Base-by-base conservation (phyloP, 2,329 filamentous ascomycete species). In the Alternaria gansuensis region DNA sequence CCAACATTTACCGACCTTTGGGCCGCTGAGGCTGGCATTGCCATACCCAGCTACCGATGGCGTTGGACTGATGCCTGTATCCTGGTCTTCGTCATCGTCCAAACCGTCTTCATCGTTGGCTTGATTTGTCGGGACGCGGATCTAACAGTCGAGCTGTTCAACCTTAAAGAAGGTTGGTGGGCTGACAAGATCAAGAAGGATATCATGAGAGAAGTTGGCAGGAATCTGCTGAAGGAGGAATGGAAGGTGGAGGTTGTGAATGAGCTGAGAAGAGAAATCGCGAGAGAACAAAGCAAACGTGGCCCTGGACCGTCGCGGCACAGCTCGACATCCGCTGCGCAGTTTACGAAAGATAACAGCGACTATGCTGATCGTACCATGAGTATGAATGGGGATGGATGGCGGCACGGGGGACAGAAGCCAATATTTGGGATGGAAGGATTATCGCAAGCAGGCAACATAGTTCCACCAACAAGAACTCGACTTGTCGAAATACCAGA, bases 201-300 rank as follows among this genome's bases (percentile, higher is more conserved):
- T 24, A 21, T 41, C 39, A 41, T 41, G 21, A 21, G 9, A 0
- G 21, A 21, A 6, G 14, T 41, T 26, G 11, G 39, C 5, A 14
- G 24, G 10, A 23, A 41, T 21, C 0, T 24, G 0, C 0, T 41
- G 3, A 21, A 41, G 14, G 24, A 2, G 13, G 14, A 41, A 1
- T 24, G 23, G 10, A 41, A 6, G 11, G 13, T 0, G 0, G 39
- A 23, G 0, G 11, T 41, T 4, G 10, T 13, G 0, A 2, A 3
- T 5, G 26, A 28, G 3, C 26, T 28, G 26, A 28, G 26, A 28
- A 28, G 5, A 28, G 26, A 3, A 4, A 28, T 5, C 3, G 26
- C 26, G 8, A 28, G 26, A 8, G 26, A 28, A 26, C 39, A 41
- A 21, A 17, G 39, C 0, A 41, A 41, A n/a, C 6, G 14, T 2